Evolutionary conservation across 1,284 basidiomycete species (phyloP), one percentile per base, ranked within the genome.

Genomic region (Sphaerobolus stellatus): DNA sequence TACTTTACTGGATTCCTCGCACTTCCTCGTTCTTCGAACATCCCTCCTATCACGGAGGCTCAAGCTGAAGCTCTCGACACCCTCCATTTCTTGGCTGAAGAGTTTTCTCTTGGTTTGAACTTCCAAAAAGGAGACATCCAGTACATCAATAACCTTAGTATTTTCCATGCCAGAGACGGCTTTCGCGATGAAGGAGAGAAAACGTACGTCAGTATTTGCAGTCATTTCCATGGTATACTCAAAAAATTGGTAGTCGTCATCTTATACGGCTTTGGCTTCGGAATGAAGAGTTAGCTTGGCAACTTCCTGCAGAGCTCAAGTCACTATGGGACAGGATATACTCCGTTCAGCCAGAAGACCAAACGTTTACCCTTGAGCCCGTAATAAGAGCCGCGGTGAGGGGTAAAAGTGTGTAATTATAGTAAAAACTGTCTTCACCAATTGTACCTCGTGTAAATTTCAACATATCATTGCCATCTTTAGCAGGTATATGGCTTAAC

Each of bases 91-190:
- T 57, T 75, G 9, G 75, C 74, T 1, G 72, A 77, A 58, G 76
- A 74, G 53, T 72, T 71, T 59, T 71, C 72, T n/a, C 64, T 77
- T 1, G 73, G 66, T 5, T 64, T 77, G 40, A 76, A 77, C 54
- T 76, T 78, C 64, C 68, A 75, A 61, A 77, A 77, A 58, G 76
- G 76, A 29, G 76, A 78, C 53, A 77, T 78, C 31, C 76, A 78
- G 59, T 78, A 76, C 61, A 77, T 78, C 65, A 78, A 77, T 58
- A 76, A 70, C 54, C 61, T 77, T 54, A 70, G 75, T 3, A 56
- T 78, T 31, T 65, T 78, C 44, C 76, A 78, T 58, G 75, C 75
- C 13, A 59, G 76, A 56, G 76, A 78, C 58, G 74, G 66, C 3
- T 78, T 77, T 57, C 64, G 64, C 24, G 76, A 78, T 59, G 70